Evolutionary conservation across 2,329 filamentous ascomycete genomes (phyloP), one percentile per base, ranked within the genome.

Genomic region (Arthrobotrys conoides): DNA sequence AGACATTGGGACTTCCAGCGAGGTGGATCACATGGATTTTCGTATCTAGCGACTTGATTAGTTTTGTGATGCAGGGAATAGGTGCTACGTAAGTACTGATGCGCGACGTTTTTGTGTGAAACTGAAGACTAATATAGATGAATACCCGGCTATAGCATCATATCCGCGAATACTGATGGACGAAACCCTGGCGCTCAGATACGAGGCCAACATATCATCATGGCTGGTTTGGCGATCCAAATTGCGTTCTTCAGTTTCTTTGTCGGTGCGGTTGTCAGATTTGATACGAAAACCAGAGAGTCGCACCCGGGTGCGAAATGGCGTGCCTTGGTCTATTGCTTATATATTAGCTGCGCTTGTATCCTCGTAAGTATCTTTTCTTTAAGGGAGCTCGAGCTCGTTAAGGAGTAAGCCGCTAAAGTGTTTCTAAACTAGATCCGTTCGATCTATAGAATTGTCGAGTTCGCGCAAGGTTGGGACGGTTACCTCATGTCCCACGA

Each of bases 381-480:
- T 38, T 2, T 38, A 4, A 2, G 16, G 38, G 38, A 12, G 5
- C 12, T n/a, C n/a, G n/a, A n/a, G 12, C 38, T 41, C 33, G 38
- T 16, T 14, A 36, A n/a, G 20, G 9, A 27, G n/a, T 24, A 12
- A 44, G 2, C 22, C 22, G 20, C 57, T 68, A 30, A 59, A 16
- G 14, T n/a, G 22, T 38, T 36, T 36, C 53, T 48, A 20, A 57
- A 51, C 48, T 82, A 88, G 83, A 78, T 87, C 2, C 87, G 87
- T 14, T 88, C 86, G n/a, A 84, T 88, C 30, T 89, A 87, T 76
- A 86, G 87, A n/a, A 85, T 87, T 3, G 84, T 87, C 59, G 87
- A 89, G 80, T 88, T 88, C 76, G 85, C 86, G 0, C 84, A 87
- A 41, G 87, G 87, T 0, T 86, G 86, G n/a, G 82, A 87, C 5